A percentile compares a stretch with the other conserved stretches of the same genome.
These are phyloP conservation scores for Trypanosoma theileri DNA, from an alignment of 208 protist species.

Conservation along the genomic window DNA sequence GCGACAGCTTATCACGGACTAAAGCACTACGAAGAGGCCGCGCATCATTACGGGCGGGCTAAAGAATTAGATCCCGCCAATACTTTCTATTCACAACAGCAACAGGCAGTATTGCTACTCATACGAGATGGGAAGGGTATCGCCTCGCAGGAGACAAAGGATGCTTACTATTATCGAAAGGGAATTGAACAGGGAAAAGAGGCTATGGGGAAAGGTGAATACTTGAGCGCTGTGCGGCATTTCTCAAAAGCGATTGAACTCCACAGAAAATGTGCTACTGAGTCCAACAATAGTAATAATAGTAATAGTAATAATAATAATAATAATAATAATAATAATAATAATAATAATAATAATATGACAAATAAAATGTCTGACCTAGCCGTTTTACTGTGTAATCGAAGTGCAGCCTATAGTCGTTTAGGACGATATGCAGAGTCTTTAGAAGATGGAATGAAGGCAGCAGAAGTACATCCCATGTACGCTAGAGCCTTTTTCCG, in stretches of 20 bases:
- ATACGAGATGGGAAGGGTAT: slow-evolving; percentile 44
- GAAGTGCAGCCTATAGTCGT: slow-evolving; percentile 71
- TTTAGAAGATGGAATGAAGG: slow-evolving; percentile 50
- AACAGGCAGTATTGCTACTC: slow-evolving; percentile 43
- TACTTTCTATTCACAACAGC: slow-evolving; percentile 31
- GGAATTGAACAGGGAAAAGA: slow-evolving; percentile 67
- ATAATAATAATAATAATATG: neutral
- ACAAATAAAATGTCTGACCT: slow-evolving; percentile 6
- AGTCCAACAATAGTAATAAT: slow-evolving; percentile 5
- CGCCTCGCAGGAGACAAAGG: slow-evolving; percentile 34
- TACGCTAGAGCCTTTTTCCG: slow-evolving; percentile 81
- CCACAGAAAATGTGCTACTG: slow-evolving; percentile 25
- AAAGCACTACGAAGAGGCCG: slow-evolving; percentile 68
- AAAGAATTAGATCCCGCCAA: slow-evolving; percentile 37
- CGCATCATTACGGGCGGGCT: slow-evolving; percentile 39
- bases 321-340: neutral
- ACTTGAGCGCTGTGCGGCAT: slow-evolving; percentile 68
- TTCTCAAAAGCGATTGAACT: slow-evolving; percentile 79
- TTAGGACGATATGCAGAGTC: slow-evolving; percentile 47
- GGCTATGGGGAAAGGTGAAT: slow-evolving; percentile 67
- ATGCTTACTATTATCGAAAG: slow-evolving; percentile 80
- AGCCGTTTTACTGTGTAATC: slow-evolving; percentile 68
- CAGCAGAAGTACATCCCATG: slow-evolving; percentile 44
- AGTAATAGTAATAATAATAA: neutral
- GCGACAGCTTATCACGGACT: slow-evolving; percentile 72